Conservation (phyloP, 176 grass and related monocot genomes). For the Aechmea fasciata region DNA sequence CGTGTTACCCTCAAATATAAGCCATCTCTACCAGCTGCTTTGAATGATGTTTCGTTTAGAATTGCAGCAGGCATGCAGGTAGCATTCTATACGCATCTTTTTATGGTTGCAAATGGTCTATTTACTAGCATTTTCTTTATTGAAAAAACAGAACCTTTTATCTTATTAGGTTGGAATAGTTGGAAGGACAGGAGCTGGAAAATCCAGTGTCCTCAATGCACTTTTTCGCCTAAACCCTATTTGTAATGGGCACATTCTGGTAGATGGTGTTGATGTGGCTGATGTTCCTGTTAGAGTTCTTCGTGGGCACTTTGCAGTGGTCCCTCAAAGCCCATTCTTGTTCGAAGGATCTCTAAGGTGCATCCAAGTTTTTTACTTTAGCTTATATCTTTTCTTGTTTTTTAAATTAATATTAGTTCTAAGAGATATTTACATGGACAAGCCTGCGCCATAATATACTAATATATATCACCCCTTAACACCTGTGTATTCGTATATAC, state of each 20-base stretch:
- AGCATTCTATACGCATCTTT: not conserved
- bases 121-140: not conserved
- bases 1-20: slow-evolving; percentile 78
- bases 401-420: no score
- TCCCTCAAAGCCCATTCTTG: slow-evolving; percentile 83
- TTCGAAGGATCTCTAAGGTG: slow-evolving; percentile 90
- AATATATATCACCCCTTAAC: no score
- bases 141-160: not conserved
- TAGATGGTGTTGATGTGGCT: slow-evolving; percentile 62
- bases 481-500: no score
- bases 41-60: slow-evolving; percentile 60
- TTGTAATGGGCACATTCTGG: slow-evolving; percentile 56
- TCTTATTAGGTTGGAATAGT: slow-evolving; percentile 79
- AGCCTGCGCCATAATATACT: no score
- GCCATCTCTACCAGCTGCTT: slow-evolving; percentile 50
- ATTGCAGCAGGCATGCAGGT: slow-evolving; percentile 75
- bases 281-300: slow-evolving; percentile 57
- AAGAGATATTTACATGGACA: no score
- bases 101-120: slow-evolving; percentile 7
- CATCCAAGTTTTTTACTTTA: slow-evolving; percentile 13
- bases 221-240: slow-evolving; percentile 69
- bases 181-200: slow-evolving; percentile 93
- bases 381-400: slow-evolving; percentile 15
- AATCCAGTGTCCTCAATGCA: slow-evolving; percentile 93
- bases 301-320: slow-evolving; percentile 67